Evolutionary conservation across 2,329 filamentous ascomycete genomes (phyloP).

Genomic region (Parastagonospora avenae): DNA sequence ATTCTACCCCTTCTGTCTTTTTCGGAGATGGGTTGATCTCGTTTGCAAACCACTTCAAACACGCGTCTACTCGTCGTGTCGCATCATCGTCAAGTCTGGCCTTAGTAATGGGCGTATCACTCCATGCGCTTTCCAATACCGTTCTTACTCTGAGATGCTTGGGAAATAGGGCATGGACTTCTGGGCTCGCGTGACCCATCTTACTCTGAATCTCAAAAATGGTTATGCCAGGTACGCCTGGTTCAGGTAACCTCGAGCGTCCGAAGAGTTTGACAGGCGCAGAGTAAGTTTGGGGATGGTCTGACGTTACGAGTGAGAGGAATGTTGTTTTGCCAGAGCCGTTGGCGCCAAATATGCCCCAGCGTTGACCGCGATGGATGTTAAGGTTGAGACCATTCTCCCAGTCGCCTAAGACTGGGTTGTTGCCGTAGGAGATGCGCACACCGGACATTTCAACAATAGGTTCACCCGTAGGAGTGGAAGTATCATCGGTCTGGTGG

Average conservation of each 20-base stretch:
- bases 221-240: conserved; percentile 74
- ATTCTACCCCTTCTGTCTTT: conserved; percentile 67
- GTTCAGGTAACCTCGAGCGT: conserved; percentile 75
- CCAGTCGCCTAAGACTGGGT: conserved; percentile 82
- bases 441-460: conserved; percentile 89
- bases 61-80: conserved; percentile 67
- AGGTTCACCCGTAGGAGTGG: conserved; percentile 61
- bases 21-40: conserved; percentile 68
- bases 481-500: conserved; percentile 23
- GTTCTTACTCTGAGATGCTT: conserved; percentile 73
- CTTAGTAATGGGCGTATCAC: conserved; percentile 79
- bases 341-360: conserved; percentile 92
- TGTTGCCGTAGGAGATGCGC: conserved; percentile 77
- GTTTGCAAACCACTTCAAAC: conserved; percentile 75
- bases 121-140: conserved; percentile 84
- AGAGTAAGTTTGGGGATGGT: conserved; percentile 93
- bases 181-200: conserved; percentile 91
- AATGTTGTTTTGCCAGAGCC: conserved; percentile 96
- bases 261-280: conserved; percentile 88
- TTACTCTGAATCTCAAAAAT: conserved; percentile 91
- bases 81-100: conserved; percentile 67
- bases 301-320: conserved; percentile 88
- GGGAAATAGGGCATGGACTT: conserved; percentile 93
- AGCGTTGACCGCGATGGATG: conserved; percentile 80
- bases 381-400: conserved; percentile 78